Conservation (phyloP, 306 rosid genomes). For the Corylus americana region DNA sequence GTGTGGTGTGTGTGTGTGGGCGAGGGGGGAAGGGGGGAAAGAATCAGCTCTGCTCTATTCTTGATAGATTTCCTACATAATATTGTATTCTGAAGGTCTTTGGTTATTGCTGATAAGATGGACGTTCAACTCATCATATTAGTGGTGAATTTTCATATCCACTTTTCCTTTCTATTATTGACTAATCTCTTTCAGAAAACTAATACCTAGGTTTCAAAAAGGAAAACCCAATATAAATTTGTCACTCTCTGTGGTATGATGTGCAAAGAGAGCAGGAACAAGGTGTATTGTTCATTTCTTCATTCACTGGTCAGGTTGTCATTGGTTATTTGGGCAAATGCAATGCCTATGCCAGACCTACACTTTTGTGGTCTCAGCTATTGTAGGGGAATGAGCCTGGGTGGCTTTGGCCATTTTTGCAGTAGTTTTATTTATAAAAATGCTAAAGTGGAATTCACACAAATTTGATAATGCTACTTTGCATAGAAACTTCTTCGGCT, state of each 20-base stretch:
- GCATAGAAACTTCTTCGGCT: neutral
- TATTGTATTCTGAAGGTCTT: too few relatives aligned
- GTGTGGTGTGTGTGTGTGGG: too few relatives aligned
- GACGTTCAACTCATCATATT: too few relatives aligned
- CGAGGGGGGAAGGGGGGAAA: too few relatives aligned
- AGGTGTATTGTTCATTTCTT: neutral
- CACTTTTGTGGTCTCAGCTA: neutral
- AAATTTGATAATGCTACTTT: neutral
- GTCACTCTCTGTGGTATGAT: neutral
- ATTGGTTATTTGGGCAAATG: neutral
- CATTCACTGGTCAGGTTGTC: neutral
- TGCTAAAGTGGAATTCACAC: neutral
- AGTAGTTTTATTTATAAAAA: neutral
- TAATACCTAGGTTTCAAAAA: neutral
- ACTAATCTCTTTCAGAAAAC: neutral
- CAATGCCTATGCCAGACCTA: neutral
- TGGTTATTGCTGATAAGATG: too few relatives aligned
- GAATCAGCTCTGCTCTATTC: neutral
- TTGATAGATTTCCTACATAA: too few relatives aligned
- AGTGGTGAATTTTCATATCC: neutral
- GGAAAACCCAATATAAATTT: neutral
- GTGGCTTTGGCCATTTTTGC: neutral
- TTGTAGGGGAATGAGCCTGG: neutral
- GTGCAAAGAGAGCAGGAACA: neutral
- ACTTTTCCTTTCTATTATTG: neutral